A percentile compares a stretch with the other conserved stretches of the same genome.
These are phyloP conservation scores for Xylaria cubensis DNA, from an alignment of 495 filamentous ascomycete species.

Conservation along the genomic window DNA sequence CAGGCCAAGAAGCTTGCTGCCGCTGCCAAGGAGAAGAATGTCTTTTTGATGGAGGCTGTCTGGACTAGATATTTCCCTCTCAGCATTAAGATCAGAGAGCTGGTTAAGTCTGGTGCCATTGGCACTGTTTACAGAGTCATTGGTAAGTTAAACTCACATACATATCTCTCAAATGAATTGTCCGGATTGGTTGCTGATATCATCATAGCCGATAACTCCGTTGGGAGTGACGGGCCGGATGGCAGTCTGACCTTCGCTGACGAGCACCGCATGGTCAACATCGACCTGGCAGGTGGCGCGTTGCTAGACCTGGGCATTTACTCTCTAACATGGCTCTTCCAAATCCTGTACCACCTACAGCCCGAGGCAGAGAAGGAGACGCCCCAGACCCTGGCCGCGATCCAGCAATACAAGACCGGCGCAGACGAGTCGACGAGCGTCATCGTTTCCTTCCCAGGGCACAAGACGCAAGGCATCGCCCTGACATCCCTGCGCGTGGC, in stretches of 20 bases:
- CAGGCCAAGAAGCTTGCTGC: conserved; percentile 79
- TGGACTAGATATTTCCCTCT: conserved; percentile 95
- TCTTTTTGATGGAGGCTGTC: conserved; percentile 96
- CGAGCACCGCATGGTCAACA: conserved; percentile 82
- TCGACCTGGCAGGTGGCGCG: conserved; percentile 83
- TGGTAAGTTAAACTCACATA: conserved; percentile 47
- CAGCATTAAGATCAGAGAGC: conserved; percentile 73
- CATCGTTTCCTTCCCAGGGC: conserved; percentile 74
- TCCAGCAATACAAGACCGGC: conserved; percentile 83
- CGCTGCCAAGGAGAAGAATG: conserved; percentile 75
- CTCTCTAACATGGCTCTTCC: conserved; percentile 91
- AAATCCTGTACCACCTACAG: conserved; percentile 83
- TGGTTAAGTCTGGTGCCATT: conserved; percentile 72
- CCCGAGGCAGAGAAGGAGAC: conserved; percentile 62
- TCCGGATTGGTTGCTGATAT: conserved; percentile 16
- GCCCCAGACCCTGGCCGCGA: conserved; percentile 59
- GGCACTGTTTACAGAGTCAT: conserved; percentile 79
- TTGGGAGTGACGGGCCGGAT: conserved; percentile 48
- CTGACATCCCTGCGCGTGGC: conserved; percentile 73
- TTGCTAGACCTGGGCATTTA: conserved; percentile 89
- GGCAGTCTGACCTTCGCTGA: conserved; percentile 55
- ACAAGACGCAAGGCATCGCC: conserved; percentile 75
- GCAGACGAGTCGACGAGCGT: conserved; percentile 85
- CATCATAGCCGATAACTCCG: conserved; percentile 64
- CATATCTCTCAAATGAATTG: neutral